Percentiles rank a stretch among this genome's conserved stretches.
These are phyloP conservation scores for Ramalina intermedia DNA, from an alignment of 495 filamentous ascomycete genomes.

Conservation along the genomic window DNA sequence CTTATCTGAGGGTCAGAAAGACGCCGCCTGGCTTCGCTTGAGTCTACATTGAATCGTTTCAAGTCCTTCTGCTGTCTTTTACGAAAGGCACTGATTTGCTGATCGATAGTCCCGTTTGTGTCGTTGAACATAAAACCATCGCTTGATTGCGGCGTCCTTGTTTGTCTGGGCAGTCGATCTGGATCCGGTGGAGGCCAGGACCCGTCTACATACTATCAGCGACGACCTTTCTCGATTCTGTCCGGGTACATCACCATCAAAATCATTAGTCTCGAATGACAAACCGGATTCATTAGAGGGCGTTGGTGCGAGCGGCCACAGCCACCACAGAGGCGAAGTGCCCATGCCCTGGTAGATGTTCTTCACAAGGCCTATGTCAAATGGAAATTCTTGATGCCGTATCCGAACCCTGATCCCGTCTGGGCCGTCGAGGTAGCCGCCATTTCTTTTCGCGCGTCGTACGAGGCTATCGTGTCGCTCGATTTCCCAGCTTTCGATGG, in stretches of 20 bases:
- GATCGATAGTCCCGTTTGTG: conserved; percentile 21
- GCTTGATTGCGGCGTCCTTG: not conserved
- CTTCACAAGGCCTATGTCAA: conserved; percentile 75
- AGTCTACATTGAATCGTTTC: conserved; percentile 20
- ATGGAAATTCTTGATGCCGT: conserved; percentile 67
- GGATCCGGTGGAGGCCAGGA: conserved; percentile 85
- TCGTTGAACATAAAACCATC: conserved; percentile 13
- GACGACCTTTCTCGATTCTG: not conserved
- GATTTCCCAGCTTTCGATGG: conserved; percentile 89
- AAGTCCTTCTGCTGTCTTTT: conserved; percentile 41
- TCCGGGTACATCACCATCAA: conserved; percentile 49
- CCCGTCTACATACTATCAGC: conserved; percentile 20
- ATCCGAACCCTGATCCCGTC: conserved; percentile 42
- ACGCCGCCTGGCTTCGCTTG: conserved; percentile 25
- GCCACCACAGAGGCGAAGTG: conserved; percentile 42
- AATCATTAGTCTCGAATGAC: conserved; percentile 68
- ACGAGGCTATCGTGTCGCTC: conserved; percentile 71
- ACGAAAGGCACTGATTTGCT: conserved; percentile 40
- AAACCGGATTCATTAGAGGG: conserved; percentile 42
- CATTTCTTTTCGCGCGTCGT: conserved; percentile 38
- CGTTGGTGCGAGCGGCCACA: conserved; percentile 47
- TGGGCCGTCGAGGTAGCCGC: conserved; percentile 46
- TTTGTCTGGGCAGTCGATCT: conserved; percentile 49
- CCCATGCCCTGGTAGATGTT: conserved; percentile 72
- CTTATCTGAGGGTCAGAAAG: conserved; percentile 36